Evolutionary conservation across 768 basidiomycete species (phyloP), one percentile per base, ranked within the genome.

Genomic region (Ramaria sp.): DNA sequence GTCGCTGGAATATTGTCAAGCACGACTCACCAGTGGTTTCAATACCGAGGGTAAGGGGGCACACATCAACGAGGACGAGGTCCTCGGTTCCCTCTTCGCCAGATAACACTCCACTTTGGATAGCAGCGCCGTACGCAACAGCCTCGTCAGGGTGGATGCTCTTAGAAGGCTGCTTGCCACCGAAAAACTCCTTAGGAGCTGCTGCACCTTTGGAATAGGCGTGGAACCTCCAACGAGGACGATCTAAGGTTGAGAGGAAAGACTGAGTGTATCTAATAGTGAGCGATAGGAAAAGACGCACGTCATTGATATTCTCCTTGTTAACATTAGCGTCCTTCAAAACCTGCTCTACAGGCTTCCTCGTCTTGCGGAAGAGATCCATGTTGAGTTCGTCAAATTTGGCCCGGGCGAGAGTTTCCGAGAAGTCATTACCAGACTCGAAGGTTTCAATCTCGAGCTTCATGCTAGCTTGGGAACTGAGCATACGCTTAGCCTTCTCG

Each of bases 271-370:
- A 33, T 38, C 6, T 24, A 51, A 4, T 11, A 53, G 37, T 27
- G 5, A 27, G 5, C 3, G 27, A 27, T 27, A 49, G 4, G 5
- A 45, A 55, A 45, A 41, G 24, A 69, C 75, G 41, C 46, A 86
- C 88, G 75, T 98, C 94, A 62, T 94, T 82, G 53, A 99, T 74
- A 62, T 92, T 88, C 65, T 97, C 95, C 82, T 98, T 99, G 83
- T 94, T 95, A 69, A 98, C 86, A 64, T 87, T 87, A 62, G 95
- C 88, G 67, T 98, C 95, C 84, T 96, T 96, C 65, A 98, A 78
- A n/a, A 97, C 95, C 72, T 97, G 95, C 72, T 97, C 94, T 59
- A 98, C 95, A 61, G 95, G 95, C 78, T 95, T 94, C 91, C 97
- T 91, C 37, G 95, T 99, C 82, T 95, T 95, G 67, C 95, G 81